Evolutionary conservation across 257 asterid species (phyloP).

Genomic region (Nicotiana tomentosiformis): DNA sequence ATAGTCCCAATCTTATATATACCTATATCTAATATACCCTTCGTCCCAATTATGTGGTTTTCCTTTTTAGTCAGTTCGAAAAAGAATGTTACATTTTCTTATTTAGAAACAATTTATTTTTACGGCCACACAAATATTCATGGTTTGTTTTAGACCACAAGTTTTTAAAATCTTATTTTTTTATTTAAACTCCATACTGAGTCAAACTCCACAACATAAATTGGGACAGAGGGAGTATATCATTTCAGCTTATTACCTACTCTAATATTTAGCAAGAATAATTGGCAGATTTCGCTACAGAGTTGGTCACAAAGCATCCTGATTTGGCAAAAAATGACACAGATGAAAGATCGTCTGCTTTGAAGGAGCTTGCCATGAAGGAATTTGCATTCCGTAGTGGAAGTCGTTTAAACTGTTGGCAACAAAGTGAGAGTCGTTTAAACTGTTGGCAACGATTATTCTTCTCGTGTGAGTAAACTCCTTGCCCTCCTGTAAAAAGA

Average conservation of each 20-base stretch:
- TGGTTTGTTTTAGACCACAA: no score
- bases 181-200: no score
- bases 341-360: constrained; percentile 19
- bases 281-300: constrained; percentile 30
- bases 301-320: constrained; percentile 24
- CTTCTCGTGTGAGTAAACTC: constrained; percentile 26
- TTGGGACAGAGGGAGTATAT: neutral
- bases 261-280: neutral
- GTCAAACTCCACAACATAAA: no score
- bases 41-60: no score
- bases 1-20: no score
- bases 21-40: no score
- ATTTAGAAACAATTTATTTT: no score
- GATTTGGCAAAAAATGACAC: constrained; percentile 24
- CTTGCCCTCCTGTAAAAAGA: neutral
- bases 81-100: no score
- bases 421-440: no score
- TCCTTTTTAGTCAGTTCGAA: no score
- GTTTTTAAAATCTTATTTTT: no score
- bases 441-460: constrained; percentile 16
- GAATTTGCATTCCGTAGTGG: constrained; percentile 35
- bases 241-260: neutral
- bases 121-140: no score
- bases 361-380: constrained; percentile 29
- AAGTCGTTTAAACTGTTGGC: constrained; percentile 14